Percentiles rank a stretch among this genome's conserved stretches.
Conservation (phyloP, 139 green algal species). For the Tetraselmis striata region DNA sequence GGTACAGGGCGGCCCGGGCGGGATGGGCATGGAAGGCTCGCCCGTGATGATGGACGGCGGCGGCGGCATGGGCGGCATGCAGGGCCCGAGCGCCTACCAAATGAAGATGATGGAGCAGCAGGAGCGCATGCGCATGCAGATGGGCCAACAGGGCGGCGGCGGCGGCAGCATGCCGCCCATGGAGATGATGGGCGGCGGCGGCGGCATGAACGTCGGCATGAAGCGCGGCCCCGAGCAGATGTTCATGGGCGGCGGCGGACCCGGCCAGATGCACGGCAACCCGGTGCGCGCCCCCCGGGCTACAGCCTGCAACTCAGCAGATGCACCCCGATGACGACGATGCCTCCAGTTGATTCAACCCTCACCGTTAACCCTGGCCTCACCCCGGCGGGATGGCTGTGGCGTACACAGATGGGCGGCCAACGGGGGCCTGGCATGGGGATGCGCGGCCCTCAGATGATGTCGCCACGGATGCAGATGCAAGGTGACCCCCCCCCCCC, state of each 20-base stretch:
- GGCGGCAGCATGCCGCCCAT: background rate
- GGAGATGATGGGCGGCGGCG: background rate
- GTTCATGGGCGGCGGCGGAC: background rate
- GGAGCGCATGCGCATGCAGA: background rate
- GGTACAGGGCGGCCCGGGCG: background rate
- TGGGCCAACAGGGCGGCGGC: background rate
- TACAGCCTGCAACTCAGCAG: too few species aligned
- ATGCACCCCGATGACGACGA: too few species aligned
- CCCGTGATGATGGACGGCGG: background rate
- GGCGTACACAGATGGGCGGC: background rate
- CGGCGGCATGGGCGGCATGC: background rate
- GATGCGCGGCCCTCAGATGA: background rate
- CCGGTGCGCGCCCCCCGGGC: too few species aligned
- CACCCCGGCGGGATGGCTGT: too few species aligned
- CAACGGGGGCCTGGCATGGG: too few species aligned
- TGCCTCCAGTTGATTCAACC: too few species aligned
- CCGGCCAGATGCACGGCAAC: background rate
- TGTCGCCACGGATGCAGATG: background rate
- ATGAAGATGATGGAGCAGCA: background rate
- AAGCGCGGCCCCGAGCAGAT: background rate
- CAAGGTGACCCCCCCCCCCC: too few species aligned
- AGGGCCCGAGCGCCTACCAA: background rate
- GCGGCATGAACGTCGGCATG: background rate
- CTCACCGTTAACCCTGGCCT: too few species aligned
- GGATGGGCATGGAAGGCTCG: background rate